Base-by-base conservation (phyloP, 805 yeast species). In the Ascoidea tarda region DNA sequence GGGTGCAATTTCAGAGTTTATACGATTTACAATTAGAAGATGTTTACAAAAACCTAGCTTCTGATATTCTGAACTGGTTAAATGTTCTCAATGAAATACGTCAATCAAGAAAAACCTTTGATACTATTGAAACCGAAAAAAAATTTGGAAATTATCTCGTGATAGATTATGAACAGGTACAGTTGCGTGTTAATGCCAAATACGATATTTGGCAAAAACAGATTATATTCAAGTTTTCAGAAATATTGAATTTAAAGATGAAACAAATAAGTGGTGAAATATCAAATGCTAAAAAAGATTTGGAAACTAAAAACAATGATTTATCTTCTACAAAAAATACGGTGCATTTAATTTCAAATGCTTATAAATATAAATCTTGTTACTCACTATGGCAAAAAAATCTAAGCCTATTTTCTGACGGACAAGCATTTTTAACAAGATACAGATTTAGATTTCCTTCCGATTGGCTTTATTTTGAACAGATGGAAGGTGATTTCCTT, bases 401-500 rank as follows among this genome's bases (percentile, higher is more conserved):
- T 2, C 52, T 70, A 5, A 49, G 50, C 2, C 38, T 58, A 1
- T 63, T 65, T 49, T 58, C 63, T 45, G 47, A 57, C 1, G 72
- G 75, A 5, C 84, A 80, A 53, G 58, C 60, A 4, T 54, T 70
- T 1, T 59, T 81, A 6, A 55, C 68, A 1, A 69, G 72, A 33
- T 66, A 71, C n/a, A 66, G 82, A 48, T 74, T 66, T 55, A 69
- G 68, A 28, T 73, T 78, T 50, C 76, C 82, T 0, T 44, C 65
- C 0, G 73, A 74, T 33, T 83, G 89, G 84, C 55, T 81, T 0
- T 77, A 69, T 60, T 69, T 68, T 49, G 93, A 84, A 46, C 95
- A 87, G 58, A 53, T 87, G 0, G 79, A 76, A 12, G 70, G 68
- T 50, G 79, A 77, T 51, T 61, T 71, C 52, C 59, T 66, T 0